These are phyloP conservation scores for Balamuthia mandrillaris DNA, from an alignment of 208 protist genomes.

Conservation along the genomic window DNA sequence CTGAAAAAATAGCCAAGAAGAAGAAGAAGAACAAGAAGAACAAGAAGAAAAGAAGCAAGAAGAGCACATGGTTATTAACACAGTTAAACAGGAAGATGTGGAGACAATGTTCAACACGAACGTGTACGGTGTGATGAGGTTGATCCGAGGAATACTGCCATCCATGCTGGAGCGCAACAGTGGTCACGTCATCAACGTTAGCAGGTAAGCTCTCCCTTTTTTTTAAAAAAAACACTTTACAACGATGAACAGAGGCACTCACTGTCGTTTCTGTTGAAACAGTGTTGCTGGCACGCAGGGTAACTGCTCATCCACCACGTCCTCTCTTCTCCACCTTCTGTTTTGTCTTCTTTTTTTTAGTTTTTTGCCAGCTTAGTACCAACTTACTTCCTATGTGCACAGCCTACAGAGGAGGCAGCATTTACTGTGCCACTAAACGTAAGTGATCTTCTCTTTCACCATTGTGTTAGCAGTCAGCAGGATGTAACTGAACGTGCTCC, in stretches of 20 bases:
- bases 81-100: neutral
- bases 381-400: neutral
- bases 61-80: too few species aligned
- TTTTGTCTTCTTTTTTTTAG: neutral
- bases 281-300: neutral
- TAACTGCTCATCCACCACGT: neutral
- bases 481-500: neutral
- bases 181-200: constrained; percentile 31
- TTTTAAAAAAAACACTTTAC: neutral
- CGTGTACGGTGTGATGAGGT: neutral
- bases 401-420: neutral
- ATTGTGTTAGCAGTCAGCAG: neutral
- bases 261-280: neutral
- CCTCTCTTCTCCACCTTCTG: neutral
- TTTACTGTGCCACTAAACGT: constrained; percentile 31
- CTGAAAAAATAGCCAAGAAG: too few species aligned
- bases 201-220: neutral
- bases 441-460: neutral
- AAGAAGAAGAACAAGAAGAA: too few species aligned
- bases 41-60: neutral
- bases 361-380: neutral
- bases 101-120: constrained; percentile 17
- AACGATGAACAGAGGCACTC: neutral
- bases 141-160: constrained; percentile 1
- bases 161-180: neutral